Conservation (phyloP, 176 grass and related monocot species). For the Pontederia crassipes region DNA sequence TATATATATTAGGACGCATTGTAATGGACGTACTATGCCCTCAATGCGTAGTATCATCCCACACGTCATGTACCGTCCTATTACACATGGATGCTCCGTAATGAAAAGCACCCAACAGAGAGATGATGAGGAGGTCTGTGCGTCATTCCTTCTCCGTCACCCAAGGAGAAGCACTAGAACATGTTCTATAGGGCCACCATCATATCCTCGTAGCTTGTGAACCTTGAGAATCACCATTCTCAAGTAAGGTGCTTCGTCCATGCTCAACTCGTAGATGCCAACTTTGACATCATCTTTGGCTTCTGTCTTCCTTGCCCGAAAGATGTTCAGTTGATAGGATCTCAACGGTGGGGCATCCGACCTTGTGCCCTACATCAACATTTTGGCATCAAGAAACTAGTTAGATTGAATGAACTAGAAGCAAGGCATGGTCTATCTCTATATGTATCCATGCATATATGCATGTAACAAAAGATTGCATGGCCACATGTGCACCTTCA, state of each 20-base stretch:
- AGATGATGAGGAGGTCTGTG: too few species aligned
- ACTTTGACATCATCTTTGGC: conserved; percentile 20
- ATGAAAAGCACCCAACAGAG: too few species aligned
- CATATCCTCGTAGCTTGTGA: conserved; percentile 56
- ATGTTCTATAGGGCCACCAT: conserved; percentile 51
- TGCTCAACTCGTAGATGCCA: conserved; percentile 64
- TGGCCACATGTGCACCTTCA: conserved; percentile 12
- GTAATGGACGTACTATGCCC: too few species aligned
- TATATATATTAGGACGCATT: too few species aligned
- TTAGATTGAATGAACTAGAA: not conserved
- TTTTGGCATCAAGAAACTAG: not conserved
- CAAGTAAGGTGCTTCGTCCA: conserved; percentile 82
- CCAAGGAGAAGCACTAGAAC: conserved; percentile 68
- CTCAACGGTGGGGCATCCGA: conserved; percentile 3
- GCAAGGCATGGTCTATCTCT: not conserved
- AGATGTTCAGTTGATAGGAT: not conserved
- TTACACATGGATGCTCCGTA: too few species aligned
- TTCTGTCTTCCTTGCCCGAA: conserved; percentile 23
- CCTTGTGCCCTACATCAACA: not conserved
- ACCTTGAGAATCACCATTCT: conserved; percentile 67
- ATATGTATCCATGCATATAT: not conserved
- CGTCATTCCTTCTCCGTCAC: conserved; percentile 65
- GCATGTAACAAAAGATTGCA: not conserved
- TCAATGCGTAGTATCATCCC: too few species aligned
- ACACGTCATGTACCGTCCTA: too few species aligned